Percentiles rank a stretch among this genome's conserved stretches.
Evolutionary conservation across 2,329 filamentous ascomycete genomes (phyloP).

Genomic region (Aspergillus tubingensis): DNA sequence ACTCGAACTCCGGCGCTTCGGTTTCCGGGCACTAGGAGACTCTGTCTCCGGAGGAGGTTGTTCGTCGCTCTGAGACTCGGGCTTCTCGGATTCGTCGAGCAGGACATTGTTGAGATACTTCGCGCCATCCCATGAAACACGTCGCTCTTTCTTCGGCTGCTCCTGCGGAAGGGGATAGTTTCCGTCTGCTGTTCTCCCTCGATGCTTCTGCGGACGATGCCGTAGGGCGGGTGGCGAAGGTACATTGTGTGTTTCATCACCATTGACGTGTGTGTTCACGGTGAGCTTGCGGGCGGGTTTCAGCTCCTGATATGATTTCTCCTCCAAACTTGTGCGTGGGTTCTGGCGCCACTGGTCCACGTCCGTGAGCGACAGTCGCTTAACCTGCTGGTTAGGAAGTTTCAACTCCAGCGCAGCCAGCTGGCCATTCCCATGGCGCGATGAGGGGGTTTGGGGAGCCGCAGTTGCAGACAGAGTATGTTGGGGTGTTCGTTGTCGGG

Average conservation of each 20-base stretch:
- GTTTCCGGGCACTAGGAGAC: slow-evolving; percentile 24
- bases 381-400: slow-evolving; percentile 41
- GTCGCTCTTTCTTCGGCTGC: slow-evolving; percentile 32
- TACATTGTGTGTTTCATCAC: slow-evolving; percentile 31
- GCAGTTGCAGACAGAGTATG: slow-evolving; percentile 6
- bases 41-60: slow-evolving; percentile 19
- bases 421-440: slow-evolving; percentile 26
- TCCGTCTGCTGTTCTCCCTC: slow-evolving; percentile 31
- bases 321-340: slow-evolving; percentile 34
- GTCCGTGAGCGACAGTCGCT: slow-evolving; percentile 42
- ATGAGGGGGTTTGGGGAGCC: slow-evolving; percentile 34
- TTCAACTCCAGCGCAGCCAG: slow-evolving; percentile 42
- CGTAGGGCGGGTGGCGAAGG: slow-evolving; percentile 44
- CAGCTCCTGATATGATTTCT: slow-evolving; percentile 34
- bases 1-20: slow-evolving; percentile 16
- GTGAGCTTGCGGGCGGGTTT: slow-evolving; percentile 35
- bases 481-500: slow-evolving; percentile 11
- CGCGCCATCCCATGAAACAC: slow-evolving; percentile 43
- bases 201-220: slow-evolving; percentile 44
- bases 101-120: slow-evolving; percentile 35
- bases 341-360: slow-evolving; percentile 40
- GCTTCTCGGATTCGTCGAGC: slow-evolving; percentile 17
- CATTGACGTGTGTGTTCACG: slow-evolving; percentile 32
- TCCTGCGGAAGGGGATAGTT: slow-evolving; percentile 22
- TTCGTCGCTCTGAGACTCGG: slow-evolving; percentile 11